Percentiles rank a stretch among this genome's conserved stretches.
Conservation (phyloP, 2,329 filamentous ascomycete genomes). For the Hirsutella thompsonii region DNA sequence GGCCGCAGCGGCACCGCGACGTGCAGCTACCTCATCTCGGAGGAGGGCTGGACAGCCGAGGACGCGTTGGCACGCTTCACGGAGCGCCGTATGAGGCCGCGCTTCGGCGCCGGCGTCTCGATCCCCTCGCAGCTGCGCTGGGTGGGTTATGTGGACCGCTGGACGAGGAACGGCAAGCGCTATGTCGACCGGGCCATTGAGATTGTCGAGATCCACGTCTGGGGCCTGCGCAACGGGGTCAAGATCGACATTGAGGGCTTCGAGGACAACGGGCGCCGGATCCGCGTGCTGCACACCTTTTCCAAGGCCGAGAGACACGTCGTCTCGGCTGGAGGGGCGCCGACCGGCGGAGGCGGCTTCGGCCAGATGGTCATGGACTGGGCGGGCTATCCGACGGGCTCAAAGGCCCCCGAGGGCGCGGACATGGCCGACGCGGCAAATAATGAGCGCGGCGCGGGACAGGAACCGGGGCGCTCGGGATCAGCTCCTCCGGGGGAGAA, state of each 20-base stretch:
- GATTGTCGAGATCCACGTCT: slow-evolving; percentile 78
- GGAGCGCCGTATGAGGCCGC: slow-evolving; percentile 73
- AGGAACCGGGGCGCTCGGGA: neutral
- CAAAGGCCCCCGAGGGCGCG: slow-evolving; percentile 24
- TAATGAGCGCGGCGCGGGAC: neutral
- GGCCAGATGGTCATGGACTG: slow-evolving; percentile 41
- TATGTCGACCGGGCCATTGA: slow-evolving; percentile 79
- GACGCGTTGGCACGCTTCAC: slow-evolving; percentile 51
- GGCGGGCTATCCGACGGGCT: slow-evolving; percentile 23
- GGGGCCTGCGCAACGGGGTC: slow-evolving; percentile 78
- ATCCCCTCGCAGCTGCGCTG: slow-evolving; percentile 88
- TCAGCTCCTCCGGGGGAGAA: neutral
- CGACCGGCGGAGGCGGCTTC: slow-evolving; percentile 33
- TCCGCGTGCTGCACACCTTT: slow-evolving; percentile 76
- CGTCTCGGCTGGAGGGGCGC: slow-evolving; percentile 44
- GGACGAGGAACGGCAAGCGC: slow-evolving; percentile 60
- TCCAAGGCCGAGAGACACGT: slow-evolving; percentile 56
- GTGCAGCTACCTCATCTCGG: slow-evolving; percentile 80
- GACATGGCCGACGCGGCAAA: slow-evolving; percentile 18
- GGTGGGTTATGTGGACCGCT: slow-evolving; percentile 78
- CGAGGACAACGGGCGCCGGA: slow-evolving; percentile 76
- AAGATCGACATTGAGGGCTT: slow-evolving; percentile 79
- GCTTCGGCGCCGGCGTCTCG: slow-evolving; percentile 79
- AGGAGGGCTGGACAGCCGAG: slow-evolving; percentile 51
- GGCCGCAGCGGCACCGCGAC: slow-evolving; percentile 80